Conservation (phyloP, 148 eudicot genomes). For the Amaranthus hypochondriacus region DNA sequence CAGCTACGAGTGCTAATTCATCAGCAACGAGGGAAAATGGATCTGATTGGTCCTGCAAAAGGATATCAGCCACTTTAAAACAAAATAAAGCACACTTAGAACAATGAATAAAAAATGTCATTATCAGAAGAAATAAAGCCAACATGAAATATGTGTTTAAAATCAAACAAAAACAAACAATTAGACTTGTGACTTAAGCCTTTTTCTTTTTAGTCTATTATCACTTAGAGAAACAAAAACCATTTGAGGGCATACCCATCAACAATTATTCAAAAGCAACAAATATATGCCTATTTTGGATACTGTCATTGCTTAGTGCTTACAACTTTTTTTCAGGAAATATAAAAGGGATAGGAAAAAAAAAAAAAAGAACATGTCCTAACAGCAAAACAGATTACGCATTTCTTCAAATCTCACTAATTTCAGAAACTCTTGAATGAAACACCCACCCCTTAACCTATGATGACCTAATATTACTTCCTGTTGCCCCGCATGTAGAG, state of each 20-base stretch:
- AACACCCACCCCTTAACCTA: background rate
- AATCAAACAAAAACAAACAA: background rate
- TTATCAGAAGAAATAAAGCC: background rate
- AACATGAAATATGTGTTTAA: background rate
- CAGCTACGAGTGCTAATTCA: conserved; percentile 60
- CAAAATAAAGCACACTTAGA: background rate
- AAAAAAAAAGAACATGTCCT: too few relatives aligned
- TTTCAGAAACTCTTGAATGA: background rate
- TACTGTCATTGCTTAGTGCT: too few relatives aligned
- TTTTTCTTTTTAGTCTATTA: background rate
- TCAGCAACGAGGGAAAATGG: conserved; percentile 89
- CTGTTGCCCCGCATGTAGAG: too few relatives aligned
- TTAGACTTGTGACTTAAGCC: background rate
- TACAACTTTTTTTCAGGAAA: background rate
- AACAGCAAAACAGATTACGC: background rate
- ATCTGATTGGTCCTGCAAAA: conserved; percentile 64
- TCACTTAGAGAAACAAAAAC: background rate
- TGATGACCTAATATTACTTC: too few relatives aligned
- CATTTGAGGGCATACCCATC: background rate
- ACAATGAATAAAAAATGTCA: background rate
- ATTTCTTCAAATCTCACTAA: background rate
- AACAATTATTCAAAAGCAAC: background rate
- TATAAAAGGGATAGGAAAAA: background rate
- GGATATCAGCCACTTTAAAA: conserved; percentile 12
- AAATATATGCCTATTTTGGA: background rate